A percentile compares a stretch with the other conserved stretches of the same genome.
These are phyloP conservation scores for Boletus eberwhitei DNA, from an alignment of 768 basidiomycete genomes.

Conservation along the genomic window DNA sequence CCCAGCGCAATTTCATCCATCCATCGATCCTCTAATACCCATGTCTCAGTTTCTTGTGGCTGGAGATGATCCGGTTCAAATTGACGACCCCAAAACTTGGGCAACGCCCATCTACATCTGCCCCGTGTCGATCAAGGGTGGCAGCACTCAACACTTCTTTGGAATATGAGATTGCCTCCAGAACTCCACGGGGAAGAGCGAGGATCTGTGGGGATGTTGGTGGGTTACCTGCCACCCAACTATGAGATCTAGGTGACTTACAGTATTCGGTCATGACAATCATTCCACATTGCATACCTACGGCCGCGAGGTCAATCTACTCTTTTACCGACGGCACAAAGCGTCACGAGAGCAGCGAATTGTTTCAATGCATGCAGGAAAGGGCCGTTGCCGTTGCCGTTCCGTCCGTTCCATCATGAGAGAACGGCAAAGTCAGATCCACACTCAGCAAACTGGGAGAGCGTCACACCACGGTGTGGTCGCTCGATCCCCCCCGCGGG, in stretches of 20 bases:
- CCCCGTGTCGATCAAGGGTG: background rate
- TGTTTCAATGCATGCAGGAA: background rate
- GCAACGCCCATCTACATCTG: background rate
- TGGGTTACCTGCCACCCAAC: background rate
- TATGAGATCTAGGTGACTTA: background rate
- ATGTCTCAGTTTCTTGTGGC: background rate
- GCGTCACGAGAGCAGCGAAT: background rate
- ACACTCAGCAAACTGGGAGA: background rate
- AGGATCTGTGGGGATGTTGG: background rate
- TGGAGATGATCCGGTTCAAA: background rate
- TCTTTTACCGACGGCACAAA: constrained; percentile 8
- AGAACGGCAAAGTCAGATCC: constrained; percentile 1
- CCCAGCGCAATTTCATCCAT: background rate
- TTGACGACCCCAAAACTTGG: background rate
- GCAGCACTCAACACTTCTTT: background rate
- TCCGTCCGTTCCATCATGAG: background rate
- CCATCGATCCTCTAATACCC: background rate
- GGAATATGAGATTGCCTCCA: background rate
- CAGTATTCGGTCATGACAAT: background rate
- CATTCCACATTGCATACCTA: constrained; percentile 2
- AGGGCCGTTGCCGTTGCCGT: background rate
- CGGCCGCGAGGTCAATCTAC: constrained; percentile 2
- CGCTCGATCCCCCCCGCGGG: background rate
- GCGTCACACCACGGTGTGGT: background rate
- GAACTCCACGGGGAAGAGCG: background rate